Evolutionary conservation across 257 asterid genomes (phyloP).

Genomic region (Capsicum pubescens): DNA sequence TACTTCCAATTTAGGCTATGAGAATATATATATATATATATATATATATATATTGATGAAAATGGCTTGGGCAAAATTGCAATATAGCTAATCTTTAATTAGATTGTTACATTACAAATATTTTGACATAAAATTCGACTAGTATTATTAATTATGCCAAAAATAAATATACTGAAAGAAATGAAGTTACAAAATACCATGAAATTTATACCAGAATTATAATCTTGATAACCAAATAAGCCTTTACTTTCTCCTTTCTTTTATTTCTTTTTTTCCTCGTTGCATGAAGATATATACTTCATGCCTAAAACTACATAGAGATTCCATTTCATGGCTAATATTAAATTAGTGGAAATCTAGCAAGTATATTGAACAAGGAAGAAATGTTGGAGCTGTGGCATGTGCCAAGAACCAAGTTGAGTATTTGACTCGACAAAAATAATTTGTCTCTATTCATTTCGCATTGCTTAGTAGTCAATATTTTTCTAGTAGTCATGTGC

Average conservation of each 20-base stretch:
- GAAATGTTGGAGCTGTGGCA: slow-evolving; percentile 21
- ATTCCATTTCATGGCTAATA: slow-evolving; percentile 20
- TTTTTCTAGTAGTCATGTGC: slow-evolving; percentile 25
- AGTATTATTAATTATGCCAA: neutral
- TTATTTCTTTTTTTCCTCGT: neutral
- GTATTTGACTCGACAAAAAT: slow-evolving; percentile 24
- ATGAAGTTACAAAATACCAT: neutral
- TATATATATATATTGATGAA: neutral
- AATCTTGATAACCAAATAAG: neutral
- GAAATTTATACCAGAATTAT: neutral
- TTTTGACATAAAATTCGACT: neutral
- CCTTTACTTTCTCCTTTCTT: neutral
- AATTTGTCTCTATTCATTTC: slow-evolving; percentile 22
- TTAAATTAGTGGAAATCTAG: neutral
- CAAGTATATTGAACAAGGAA: neutral
- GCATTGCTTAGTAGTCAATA: slow-evolving; percentile 2
- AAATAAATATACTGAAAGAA: neutral
- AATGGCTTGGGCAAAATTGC: neutral
- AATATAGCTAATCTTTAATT: neutral
- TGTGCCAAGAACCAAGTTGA: slow-evolving; percentile 4
- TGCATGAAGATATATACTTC: neutral
- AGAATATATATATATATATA: neutral
- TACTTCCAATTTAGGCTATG: neutral
- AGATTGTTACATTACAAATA: neutral
- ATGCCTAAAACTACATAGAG: slow-evolving; percentile 19